Evolutionary conservation across 1,139 yeast species (phyloP), one percentile per base, ranked within the genome.

Genomic region (Yamadazyma kanchanaburiensis): DNA sequence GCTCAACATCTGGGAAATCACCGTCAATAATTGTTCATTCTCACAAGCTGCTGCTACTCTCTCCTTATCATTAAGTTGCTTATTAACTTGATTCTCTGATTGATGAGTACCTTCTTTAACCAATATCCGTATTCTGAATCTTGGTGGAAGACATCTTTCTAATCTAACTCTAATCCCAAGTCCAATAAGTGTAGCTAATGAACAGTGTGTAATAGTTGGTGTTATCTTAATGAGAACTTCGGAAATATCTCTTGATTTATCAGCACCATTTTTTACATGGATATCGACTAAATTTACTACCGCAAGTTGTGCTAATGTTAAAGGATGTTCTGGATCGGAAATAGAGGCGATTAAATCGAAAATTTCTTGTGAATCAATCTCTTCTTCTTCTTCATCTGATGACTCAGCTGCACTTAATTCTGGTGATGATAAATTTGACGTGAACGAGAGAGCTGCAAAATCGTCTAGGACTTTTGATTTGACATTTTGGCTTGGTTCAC

Each of bases 21-120:
- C 98, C 19, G 78, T 74, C 34, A 89, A 63, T 26, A 94, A 66
- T 60, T 94, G 98, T 37, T 86, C 95, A 47, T 94, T 94, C 50
- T 94, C 98, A 58, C 97, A 89, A 0, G 99, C 99, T 12, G 98
- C 98, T 16, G 96, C 95, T 1, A 91, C 97, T 40, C 99, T 69
- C 56, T 94, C 99, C 60, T 94, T 94, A 53, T 94, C 99, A 52
- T 91, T 91, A 40, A 94, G 72, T 58, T 94, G 99, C 51, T 91
- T 89, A 57, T 94, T 94, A 18, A 94, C 98, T 50, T 91, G 98
- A 42, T 75, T 77, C 52, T 94, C 98, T 47, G 95, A 85, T 55
- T 91, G 97, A 54, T 94, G 99, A 1, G 95, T 77, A 1, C 97
- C 97, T 46, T 86, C 86, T 48, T 89, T 86, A 30, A 94, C 76